Evolutionary conservation across 805 yeast genomes (phyloP), one percentile per base, ranked within the genome.

Genomic region (Candida caryicola): DNA sequence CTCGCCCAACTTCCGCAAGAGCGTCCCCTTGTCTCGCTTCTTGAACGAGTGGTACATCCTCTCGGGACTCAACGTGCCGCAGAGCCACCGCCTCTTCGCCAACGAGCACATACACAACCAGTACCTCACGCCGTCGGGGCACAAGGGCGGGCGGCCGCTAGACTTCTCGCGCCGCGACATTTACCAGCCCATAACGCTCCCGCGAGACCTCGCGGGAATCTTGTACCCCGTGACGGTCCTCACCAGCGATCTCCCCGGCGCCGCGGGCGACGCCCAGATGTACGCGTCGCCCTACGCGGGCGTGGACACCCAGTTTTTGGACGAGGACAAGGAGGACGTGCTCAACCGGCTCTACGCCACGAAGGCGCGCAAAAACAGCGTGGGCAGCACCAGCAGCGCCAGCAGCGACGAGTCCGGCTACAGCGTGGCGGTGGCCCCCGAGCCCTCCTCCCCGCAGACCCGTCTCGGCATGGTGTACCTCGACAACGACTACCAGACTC

Each of bases 31-130:
- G n/a, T 49, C 60, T 3, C 51, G 64, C 21, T 54, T 61, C 32
- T 44, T 62, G 21, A 62, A 61, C 44, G 66, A 62, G 40, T 63
- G 69, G 69, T 57, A 60, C 44, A 31, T 57, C 14, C 51, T 63
- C 4, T 52, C 59, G 27, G 62, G 63, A 2, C 31, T 31, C 17
- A 54, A 52, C 23, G 49, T 50, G 4, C 52, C 57, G 1, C 9
- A 30, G 2, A 25, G 34, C 4, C 51, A 50, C 25, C 34, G 58
- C 17, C 26, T 46, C 4, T 54, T 52, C 44, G 18, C 46, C 5
- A 52, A 55, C 39, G 45, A 41, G 12, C 32, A 40, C 15, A 36
- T 46, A 13, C 16, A 33, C 10, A 51, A 50, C 37, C 42, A 36
- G 3, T 47, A 33, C 45, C 29, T 40, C 14, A 15, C 39, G 15